Evolutionary conservation across 2,329 filamentous ascomycete genomes (phyloP).

Genomic region (Alternaria solani): DNA sequence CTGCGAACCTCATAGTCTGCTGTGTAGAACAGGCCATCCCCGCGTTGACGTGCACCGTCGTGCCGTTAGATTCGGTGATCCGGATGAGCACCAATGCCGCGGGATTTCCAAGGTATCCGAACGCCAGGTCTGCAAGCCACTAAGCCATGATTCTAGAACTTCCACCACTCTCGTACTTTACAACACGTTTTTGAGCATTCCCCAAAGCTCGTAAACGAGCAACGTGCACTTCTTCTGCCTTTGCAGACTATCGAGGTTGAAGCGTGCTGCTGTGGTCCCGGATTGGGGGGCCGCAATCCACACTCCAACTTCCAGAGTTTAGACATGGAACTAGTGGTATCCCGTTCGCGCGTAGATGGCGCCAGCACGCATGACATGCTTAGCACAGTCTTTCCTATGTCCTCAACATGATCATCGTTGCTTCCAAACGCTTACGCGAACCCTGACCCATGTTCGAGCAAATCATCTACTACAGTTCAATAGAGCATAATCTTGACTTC

Average conservation of each 20-base stretch:
- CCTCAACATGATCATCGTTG: neutral
- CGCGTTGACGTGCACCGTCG: neutral
- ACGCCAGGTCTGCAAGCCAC: constrained; percentile 3
- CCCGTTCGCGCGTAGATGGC: no score
- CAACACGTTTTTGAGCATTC: neutral
- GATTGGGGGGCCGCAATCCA: neutral
- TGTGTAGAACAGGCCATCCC: neutral
- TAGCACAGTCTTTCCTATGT: no score
- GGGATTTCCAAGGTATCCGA: constrained; percentile 1
- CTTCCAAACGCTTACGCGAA: neutral
- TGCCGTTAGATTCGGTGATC: neutral
- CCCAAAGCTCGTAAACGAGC: neutral
- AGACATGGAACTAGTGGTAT: no score
- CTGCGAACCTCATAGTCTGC: neutral
- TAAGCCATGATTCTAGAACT: neutral
- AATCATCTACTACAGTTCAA: neutral
- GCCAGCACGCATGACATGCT: no score
- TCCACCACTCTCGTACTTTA: constrained; percentile 1
- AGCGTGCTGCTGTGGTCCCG: neutral
- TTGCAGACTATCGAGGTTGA: neutral
- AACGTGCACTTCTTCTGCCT: neutral
- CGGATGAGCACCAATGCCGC: neutral
- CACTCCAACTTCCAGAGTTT: neutral
- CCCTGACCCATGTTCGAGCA: neutral
- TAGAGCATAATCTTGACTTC: neutral